Conservation (phyloP, 805 yeast genomes). For the Komagataella populi region DNA sequence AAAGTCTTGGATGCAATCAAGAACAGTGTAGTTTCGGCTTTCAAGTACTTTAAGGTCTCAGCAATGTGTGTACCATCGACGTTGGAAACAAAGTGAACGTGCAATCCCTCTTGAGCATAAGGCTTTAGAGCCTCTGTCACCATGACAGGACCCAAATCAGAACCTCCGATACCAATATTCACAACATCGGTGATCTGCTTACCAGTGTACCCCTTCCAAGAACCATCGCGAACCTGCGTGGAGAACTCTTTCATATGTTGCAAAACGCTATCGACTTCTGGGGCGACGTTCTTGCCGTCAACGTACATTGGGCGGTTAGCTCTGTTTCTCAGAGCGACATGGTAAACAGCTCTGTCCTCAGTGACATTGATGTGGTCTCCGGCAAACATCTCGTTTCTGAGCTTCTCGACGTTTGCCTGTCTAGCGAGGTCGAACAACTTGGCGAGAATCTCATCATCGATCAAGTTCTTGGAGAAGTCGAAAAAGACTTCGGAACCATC, state of each 20-base stretch:
- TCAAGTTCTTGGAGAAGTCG: conserved; percentile 90
- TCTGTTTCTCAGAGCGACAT: conserved; percentile 93
- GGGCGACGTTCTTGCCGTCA: conserved; percentile 81
- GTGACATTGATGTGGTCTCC: conserved; percentile 94
- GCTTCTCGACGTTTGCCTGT: conserved; percentile 76
- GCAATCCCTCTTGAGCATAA: conserved; percentile 60
- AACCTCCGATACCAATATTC: conserved; percentile 98
- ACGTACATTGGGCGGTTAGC: conserved; percentile 73
- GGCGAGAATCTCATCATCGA: conserved; percentile 69
- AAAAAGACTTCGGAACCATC: conserved; percentile 85
- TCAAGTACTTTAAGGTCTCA: conserved; percentile 64
- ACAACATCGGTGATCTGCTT: conserved; percentile 87
- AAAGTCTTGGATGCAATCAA: conserved; percentile 94
- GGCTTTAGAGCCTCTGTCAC: conserved; percentile 96
- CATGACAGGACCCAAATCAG: conserved; percentile 98
- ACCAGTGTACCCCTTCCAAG: conserved; percentile 96
- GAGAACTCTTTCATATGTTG: conserved; percentile 96
- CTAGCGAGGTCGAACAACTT: conserved; percentile 68
- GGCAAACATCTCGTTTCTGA: conserved; percentile 83
- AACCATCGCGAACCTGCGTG: conserved; percentile 79
- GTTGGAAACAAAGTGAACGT: conserved; percentile 91
- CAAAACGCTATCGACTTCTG: conserved; percentile 84
- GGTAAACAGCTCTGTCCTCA: conserved; percentile 94
- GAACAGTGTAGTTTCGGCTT: conserved; percentile 88
- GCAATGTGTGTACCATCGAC: conserved; percentile 97